These are phyloP conservation scores for Silybum marianum DNA, from an alignment of 129 eudicot genomes.

Conservation along the genomic window DNA sequence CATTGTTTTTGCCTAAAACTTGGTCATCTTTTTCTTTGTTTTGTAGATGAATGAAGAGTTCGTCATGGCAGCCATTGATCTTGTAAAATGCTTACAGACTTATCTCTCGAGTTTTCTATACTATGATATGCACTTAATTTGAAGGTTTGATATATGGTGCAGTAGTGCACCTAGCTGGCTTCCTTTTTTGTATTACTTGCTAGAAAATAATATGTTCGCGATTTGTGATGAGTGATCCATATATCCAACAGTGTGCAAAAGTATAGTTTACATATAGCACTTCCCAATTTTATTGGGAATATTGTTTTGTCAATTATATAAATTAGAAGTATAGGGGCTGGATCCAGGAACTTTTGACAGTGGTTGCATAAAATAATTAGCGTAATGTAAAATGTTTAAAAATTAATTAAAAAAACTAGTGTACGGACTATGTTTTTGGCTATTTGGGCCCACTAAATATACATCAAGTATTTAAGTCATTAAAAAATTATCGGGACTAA, in stretches of 20 bases:
- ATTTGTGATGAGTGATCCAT: not conserved
- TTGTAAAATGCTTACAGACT: conserved; percentile 28
- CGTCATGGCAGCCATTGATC: conserved; percentile 23
- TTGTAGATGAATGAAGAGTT: conserved; percentile 25
- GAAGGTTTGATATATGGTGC: conserved; percentile 5
- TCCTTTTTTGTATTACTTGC: not conserved
- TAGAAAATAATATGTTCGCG: not conserved
- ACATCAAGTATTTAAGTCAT: too few relatives aligned
- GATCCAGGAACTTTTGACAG: too few relatives aligned
- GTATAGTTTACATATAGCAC: not conserved
- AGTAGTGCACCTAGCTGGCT: not conserved
- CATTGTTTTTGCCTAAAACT: not conserved
- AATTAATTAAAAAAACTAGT: too few relatives aligned
- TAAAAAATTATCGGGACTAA: too few relatives aligned
- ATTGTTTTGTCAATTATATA: not conserved
- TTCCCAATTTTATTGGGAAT: not conserved
- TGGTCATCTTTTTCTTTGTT: not conserved
- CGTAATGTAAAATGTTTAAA: too few relatives aligned
- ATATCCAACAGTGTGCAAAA: not conserved
- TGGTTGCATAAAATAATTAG: too few relatives aligned
- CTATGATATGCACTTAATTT: not conserved
- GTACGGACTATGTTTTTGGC: too few relatives aligned
- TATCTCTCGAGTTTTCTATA: conserved; percentile 22
- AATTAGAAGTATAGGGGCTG: too few relatives aligned
- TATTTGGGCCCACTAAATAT: too few relatives aligned